phyloP scores from a whole-genome alignment of 2,329 filamentous ascomycete species.

The Elsinoe batatas region DNA sequence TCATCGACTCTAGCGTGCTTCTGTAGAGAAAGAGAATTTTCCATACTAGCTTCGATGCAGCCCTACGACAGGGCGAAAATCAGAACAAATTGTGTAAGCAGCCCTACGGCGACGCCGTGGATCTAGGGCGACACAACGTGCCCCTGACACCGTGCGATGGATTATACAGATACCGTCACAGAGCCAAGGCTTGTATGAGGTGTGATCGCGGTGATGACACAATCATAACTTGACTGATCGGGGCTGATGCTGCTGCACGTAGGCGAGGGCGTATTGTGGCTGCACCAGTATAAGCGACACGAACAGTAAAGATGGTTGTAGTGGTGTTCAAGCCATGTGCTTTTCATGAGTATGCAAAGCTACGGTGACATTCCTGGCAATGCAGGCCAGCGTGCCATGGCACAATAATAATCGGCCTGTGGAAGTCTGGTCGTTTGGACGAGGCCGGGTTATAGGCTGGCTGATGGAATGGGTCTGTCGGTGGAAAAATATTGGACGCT shows the following conservation, averaged over 20 bases:
- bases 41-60: constrained; percentile 5
- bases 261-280: background rate
- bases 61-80: background rate
- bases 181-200: background rate
- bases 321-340: constrained; percentile 2
- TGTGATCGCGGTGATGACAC: background rate
- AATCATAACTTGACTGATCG: background rate
- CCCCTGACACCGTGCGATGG: background rate
- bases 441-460: no score
- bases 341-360: background rate
- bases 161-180: background rate
- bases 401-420: background rate
- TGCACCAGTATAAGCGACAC: background rate
- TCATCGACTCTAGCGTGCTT: background rate
- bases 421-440: no score
- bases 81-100: background rate
- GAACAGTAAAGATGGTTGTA: background rate
- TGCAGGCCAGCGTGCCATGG: background rate
- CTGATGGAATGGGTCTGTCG: no score
- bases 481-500: background rate
- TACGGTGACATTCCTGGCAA: constrained; percentile 10
- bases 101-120: background rate
- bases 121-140: background rate
- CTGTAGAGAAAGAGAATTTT: background rate
- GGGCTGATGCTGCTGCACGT: background rate